phyloP scores from a whole-genome alignment of 805 yeast genomes.

The Ogataea ramenticola region DNA sequence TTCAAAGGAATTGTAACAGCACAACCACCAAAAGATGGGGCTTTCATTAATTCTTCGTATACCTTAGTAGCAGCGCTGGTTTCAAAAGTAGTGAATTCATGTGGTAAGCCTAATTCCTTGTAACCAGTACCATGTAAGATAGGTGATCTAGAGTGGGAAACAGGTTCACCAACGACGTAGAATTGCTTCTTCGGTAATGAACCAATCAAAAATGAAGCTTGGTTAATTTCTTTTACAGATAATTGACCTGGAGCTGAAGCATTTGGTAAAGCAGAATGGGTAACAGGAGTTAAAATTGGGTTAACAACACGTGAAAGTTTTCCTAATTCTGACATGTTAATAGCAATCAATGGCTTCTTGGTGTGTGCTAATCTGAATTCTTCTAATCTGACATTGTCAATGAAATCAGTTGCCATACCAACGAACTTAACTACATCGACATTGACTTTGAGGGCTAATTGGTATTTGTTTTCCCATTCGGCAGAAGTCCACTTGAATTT shows the following conservation, averaged over 20 bases:
- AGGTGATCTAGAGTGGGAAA: conserved; percentile 86
- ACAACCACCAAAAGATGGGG: conserved; percentile 75
- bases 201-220: conserved; percentile 52
- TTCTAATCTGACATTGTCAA: conserved; percentile 69
- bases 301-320: conserved; percentile 76
- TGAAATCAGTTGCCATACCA: conserved; percentile 58
- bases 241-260: conserved; percentile 81
- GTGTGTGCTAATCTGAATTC: conserved; percentile 53
- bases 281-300: conserved; percentile 73
- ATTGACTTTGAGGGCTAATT: conserved; percentile 54
- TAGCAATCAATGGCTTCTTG: conserved; percentile 65
- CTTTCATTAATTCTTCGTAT: conserved; percentile 38
- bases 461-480: conserved; percentile 71
- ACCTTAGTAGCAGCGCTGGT: conserved; percentile 57
- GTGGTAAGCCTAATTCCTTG: conserved; percentile 68
- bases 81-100: conserved; percentile 60
- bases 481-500: conserved; percentile 53
- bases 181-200: conserved; percentile 51
- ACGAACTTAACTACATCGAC: conserved; percentile 80
- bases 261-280: conserved; percentile 58
- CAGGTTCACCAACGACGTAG: conserved; percentile 75
- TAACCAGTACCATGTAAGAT: conserved; percentile 77
- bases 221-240: conserved; percentile 57
- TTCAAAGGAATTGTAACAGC: conserved; percentile 94
- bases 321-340: conserved; percentile 74